Evolutionary conservation across 2,329 filamentous ascomycete species (phyloP).

Genomic region (Tolypocladium ophioglossoides): DNA sequence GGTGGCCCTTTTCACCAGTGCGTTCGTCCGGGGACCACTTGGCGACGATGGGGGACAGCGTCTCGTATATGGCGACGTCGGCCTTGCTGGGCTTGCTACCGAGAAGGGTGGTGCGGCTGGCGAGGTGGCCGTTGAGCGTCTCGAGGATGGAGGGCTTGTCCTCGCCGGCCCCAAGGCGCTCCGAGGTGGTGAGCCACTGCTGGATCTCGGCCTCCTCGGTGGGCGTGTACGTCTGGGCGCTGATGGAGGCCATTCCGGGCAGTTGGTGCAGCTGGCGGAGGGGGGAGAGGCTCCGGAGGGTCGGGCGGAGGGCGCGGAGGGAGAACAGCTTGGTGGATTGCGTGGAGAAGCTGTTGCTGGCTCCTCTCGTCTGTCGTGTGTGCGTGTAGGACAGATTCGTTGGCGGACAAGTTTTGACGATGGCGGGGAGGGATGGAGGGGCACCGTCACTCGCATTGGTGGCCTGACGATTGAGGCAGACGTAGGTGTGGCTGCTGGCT

Average conservation of each 20-base stretch:
- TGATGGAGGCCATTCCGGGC: constrained; percentile 55
- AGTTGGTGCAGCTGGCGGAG: constrained; percentile 9
- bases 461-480: background rate
- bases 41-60: constrained; percentile 65
- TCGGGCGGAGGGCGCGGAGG: constrained; percentile 23
- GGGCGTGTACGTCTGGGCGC: constrained; percentile 59
- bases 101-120: constrained; percentile 78
- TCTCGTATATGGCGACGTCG: constrained; percentile 73
- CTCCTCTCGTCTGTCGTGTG: constrained; percentile 1
- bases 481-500: background rate
- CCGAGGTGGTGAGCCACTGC: constrained; percentile 75
- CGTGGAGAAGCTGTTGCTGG: background rate
- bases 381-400: background rate
- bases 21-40: constrained; percentile 77
- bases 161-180: constrained; percentile 48
- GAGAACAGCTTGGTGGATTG: constrained; percentile 30
- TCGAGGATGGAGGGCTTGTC: constrained; percentile 61
- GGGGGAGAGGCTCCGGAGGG: constrained; percentile 26
- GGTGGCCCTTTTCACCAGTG: constrained; percentile 79
- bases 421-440: constrained; percentile 8
- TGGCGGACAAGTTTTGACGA: background rate
- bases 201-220: constrained; percentile 79
- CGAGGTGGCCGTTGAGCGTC: constrained; percentile 76
- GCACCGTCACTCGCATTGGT: constrained; percentile 1
- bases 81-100: constrained; percentile 83